Base-by-base conservation (phyloP, 352 stramenopile species). In the Phytophthora fragariae region DNA sequence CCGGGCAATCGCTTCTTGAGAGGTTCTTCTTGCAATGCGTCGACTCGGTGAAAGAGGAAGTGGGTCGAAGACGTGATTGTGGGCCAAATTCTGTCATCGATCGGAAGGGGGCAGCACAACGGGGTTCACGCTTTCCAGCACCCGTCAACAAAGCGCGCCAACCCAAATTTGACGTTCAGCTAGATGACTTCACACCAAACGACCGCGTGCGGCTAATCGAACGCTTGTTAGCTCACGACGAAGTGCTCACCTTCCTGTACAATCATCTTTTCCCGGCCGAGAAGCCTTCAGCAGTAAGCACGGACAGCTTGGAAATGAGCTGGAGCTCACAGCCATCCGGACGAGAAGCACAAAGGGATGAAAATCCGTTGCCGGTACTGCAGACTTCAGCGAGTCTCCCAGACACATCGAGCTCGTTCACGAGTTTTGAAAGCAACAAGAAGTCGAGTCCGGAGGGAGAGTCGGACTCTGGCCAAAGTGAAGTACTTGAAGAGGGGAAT, bases 1-100 rank as follows among this genome's bases (percentile, higher is more conserved):
- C 71, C 9, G 77, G 77, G 11, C 76, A 80, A 5, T 86, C 85
- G 5, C 78, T 83, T 15, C 70, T 96, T 21, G 86, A 96, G 61
- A 80, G 79, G 19, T 91, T 96, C 41, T 96, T 97, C 54, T 69
- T 94, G 53, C 78, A 92, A 62, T 96, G 89, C 68, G 72, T 97
- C n/a, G 83, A 96, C 10, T 86, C 88, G 0, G 85, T 97, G 35
- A 97, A 96, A 69, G 81, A 91, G 3, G 88, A 94, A 60, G 86
- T 93, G 7, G 57, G 73, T 57, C 73, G 81, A 62, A 67, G 88
- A 64, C 73, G 81, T 8, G 83, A 73, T 10, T 64, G 57, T 14
- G 47, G 60, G 44, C 33, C 61, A 57, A 58, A 54, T 6, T 58
- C 33, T 17, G 62, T 29, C 39, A 35, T 68, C 39, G 50, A 71